These are phyloP conservation scores for Talaromyces rugulosus DNA, from an alignment of 2,329 filamentous ascomycete species.

Conservation along the genomic window DNA sequence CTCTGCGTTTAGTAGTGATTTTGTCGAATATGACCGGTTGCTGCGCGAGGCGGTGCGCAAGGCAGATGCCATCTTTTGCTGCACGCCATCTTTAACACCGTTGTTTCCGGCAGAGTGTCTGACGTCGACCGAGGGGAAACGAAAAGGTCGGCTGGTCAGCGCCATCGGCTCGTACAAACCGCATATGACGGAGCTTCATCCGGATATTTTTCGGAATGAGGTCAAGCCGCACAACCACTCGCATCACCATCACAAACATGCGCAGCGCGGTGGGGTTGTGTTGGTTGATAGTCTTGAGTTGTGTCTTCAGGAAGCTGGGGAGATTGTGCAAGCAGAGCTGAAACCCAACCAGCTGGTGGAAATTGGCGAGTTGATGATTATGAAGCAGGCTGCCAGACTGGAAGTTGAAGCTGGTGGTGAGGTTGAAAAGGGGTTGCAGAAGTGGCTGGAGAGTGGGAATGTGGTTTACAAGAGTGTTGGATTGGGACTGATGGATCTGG, in stretches of 20 bases:
- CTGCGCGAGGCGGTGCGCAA: slow-evolving; percentile 64
- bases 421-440: slow-evolving; percentile 43
- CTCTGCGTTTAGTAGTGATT: slow-evolving; percentile 63
- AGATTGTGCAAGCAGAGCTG: slow-evolving; percentile 75
- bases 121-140: slow-evolving; percentile 53
- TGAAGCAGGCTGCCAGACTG: slow-evolving; percentile 49
- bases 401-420: slow-evolving; percentile 25
- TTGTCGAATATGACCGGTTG: slow-evolving; percentile 64
- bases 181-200: slow-evolving; percentile 78
- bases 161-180: slow-evolving; percentile 53
- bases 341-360: slow-evolving; percentile 75
- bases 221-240: slow-evolving; percentile 44
- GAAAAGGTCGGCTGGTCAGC: slow-evolving; percentile 41
- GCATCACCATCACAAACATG: slow-evolving; percentile 48
- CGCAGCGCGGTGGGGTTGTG: slow-evolving; percentile 56
- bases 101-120: slow-evolving; percentile 72
- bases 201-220: slow-evolving; percentile 66
- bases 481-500: slow-evolving; percentile 64
- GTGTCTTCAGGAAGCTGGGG: slow-evolving; percentile 77
- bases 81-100: slow-evolving; percentile 69
- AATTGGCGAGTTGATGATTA: slow-evolving; percentile 73
- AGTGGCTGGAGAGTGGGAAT: slow-evolving; percentile 61
- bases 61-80: slow-evolving; percentile 82
- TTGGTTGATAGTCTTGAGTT: slow-evolving; percentile 69
- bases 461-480: slow-evolving; percentile 69